Conservation (phyloP, 225 moss, liverwort and hornwort genomes). For the Physcomitrellopsis africana region DNA sequence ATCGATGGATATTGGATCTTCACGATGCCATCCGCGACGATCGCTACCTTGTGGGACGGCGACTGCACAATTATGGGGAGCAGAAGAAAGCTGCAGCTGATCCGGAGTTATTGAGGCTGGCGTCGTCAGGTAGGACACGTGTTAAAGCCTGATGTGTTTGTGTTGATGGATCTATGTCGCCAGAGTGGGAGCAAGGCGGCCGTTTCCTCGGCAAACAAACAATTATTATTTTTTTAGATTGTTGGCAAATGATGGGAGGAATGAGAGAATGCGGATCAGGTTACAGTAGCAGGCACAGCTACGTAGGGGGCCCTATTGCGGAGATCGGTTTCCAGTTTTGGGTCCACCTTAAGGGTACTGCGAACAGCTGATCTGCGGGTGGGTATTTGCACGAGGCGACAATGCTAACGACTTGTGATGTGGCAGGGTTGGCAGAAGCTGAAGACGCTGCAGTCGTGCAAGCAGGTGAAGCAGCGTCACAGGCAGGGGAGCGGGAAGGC, state of each 20-base stretch:
- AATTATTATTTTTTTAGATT: no score
- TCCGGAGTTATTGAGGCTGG: slow-evolving; percentile 36
- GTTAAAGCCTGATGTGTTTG: slow-evolving; percentile 1
- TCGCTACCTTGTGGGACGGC: slow-evolving; percentile 91
- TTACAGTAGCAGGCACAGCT: no score
- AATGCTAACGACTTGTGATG: background rate
- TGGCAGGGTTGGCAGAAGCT: slow-evolving; percentile 38
- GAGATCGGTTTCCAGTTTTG: no score
- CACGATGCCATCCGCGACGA: slow-evolving; percentile 98
- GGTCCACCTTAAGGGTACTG: no score
- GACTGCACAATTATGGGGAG: slow-evolving; percentile 92
- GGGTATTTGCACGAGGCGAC: background rate
- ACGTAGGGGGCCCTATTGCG: no score
- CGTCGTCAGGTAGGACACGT: slow-evolving; percentile 35
- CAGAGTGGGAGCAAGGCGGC: background rate
- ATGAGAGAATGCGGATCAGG: no score
- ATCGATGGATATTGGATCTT: slow-evolving; percentile 85
- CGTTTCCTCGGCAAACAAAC: no score
- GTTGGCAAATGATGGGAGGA: no score
- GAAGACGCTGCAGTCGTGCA: slow-evolving; percentile 48
- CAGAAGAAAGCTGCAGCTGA: slow-evolving; percentile 54
- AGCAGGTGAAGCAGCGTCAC: slow-evolving; percentile 36
- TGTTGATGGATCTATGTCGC: background rate
- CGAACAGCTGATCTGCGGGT: background rate
- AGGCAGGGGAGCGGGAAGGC: slow-evolving; percentile 29